Conservation (phyloP, 257 asterid species). For the Rehmannia glutinosa region DNA sequence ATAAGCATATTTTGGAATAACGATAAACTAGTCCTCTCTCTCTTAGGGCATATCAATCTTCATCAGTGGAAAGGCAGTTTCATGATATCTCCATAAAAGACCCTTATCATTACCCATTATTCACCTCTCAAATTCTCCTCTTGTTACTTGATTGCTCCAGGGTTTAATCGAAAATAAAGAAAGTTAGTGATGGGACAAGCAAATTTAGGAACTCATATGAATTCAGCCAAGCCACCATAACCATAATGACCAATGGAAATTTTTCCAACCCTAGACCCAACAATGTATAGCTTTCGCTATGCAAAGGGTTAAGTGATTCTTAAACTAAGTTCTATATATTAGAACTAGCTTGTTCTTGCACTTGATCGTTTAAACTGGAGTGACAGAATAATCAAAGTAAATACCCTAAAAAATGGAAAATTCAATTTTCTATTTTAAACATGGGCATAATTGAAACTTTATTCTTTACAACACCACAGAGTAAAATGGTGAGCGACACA, state of each 20-base stretch:
- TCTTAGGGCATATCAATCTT: not conserved
- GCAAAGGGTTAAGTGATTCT: not conserved
- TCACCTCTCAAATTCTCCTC: no score
- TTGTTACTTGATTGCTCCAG: no score
- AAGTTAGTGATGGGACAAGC: not conserved
- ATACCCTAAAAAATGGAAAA: not conserved
- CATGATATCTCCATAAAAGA: not conserved
- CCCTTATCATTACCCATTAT: not conserved
- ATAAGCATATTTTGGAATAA: not conserved
- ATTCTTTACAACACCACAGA: no score
- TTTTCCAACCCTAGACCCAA: not conserved
- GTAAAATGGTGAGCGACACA: no score
- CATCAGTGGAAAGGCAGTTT: not conserved
- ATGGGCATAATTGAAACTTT: not conserved
- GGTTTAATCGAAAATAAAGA: no score
- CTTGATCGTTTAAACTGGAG: constrained; percentile 1
- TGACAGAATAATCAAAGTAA: not conserved
- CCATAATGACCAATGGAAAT: not conserved
- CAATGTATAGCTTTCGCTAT: not conserved
- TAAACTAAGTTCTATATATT: not conserved
- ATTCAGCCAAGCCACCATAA: not conserved
- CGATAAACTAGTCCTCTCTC: not conserved
- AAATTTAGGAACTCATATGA: not conserved
- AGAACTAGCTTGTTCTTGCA: not conserved
- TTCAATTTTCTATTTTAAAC: not conserved